A percentile compares a stretch with the other conserved stretches of the same genome.
These are phyloP conservation scores for Paradendryphiella salina DNA, from an alignment of 2,329 filamentous ascomycete species.

Conservation along the genomic window DNA sequence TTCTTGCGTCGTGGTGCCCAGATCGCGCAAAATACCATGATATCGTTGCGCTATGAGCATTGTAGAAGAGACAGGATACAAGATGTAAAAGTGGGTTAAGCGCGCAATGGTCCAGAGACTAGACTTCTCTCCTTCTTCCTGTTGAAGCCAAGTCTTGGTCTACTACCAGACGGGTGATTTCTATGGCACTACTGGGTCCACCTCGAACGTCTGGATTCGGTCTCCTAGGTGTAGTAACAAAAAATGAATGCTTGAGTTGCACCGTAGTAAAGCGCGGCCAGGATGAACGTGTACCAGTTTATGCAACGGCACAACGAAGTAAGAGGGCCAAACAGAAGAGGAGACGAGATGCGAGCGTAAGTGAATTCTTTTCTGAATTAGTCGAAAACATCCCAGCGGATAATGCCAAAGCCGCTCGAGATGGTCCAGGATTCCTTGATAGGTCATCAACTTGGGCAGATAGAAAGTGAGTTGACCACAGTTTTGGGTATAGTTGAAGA, in stretches of 20 bases:
- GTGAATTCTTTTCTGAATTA: background rate
- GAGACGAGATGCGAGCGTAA: background rate
- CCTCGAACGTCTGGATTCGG: background rate
- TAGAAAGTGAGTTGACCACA: background rate
- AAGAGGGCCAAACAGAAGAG: background rate
- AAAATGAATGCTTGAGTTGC: background rate
- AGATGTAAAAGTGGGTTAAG: background rate
- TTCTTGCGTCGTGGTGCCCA: background rate
- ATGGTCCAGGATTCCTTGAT: background rate
- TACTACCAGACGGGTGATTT: no score
- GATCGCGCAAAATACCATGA: conserved; percentile 1
- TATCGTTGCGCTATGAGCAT: conserved; percentile 2
- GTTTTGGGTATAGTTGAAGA: conserved; percentile 10
- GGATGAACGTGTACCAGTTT: background rate
- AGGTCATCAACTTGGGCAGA: background rate
- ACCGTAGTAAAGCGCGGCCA: background rate
- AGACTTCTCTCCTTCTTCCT: background rate
- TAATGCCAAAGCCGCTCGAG: background rate
- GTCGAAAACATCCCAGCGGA: background rate
- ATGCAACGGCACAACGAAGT: background rate
- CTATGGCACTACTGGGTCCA: background rate
- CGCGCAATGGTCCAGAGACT: background rate
- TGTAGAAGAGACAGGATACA: background rate
- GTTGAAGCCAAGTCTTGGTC: background rate
- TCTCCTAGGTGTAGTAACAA: background rate